A percentile compares a stretch with the other conserved stretches of the same genome.
Conservation (phyloP, 208 protist genomes). For the Leishmania mexicana region DNA sequence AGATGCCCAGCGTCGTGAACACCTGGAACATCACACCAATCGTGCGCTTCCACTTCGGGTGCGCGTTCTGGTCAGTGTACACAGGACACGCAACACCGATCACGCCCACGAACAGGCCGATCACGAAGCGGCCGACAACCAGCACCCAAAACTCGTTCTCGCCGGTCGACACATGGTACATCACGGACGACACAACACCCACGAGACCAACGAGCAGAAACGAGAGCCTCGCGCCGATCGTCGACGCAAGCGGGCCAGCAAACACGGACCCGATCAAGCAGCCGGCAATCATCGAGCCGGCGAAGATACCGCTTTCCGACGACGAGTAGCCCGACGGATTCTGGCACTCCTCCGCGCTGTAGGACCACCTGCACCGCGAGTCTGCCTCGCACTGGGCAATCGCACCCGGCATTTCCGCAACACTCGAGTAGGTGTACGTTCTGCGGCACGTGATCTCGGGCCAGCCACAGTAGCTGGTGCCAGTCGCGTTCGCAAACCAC, state of each 20-base stretch:
- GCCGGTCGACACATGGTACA: slow-evolving; percentile 61
- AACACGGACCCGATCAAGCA: slow-evolving; percentile 80
- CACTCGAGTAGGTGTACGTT: slow-evolving; percentile 10
- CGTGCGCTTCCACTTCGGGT: slow-evolving; percentile 51
- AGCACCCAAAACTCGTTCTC: slow-evolving; percentile 75
- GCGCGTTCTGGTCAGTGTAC: slow-evolving; percentile 76
- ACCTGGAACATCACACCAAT: slow-evolving; percentile 84
- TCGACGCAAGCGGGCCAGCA: slow-evolving; percentile 41
- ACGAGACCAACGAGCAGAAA: slow-evolving; percentile 68
- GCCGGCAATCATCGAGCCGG: slow-evolving; percentile 82
- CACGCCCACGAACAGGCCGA: slow-evolving; percentile 76
- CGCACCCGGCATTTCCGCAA: background rate
- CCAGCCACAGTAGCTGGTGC: slow-evolving; percentile 41
- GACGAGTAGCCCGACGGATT: slow-evolving; percentile 60
- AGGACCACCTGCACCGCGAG: slow-evolving; percentile 55
- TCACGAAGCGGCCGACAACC: slow-evolving; percentile 66
- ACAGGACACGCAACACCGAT: slow-evolving; percentile 67
- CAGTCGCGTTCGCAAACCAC: slow-evolving; percentile 31
- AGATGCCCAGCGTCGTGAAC: slow-evolving; percentile 84
- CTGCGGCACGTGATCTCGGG: slow-evolving; percentile 33
- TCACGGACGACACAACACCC: slow-evolving; percentile 48
- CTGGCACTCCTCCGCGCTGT: slow-evolving; percentile 47
- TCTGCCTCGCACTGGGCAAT: slow-evolving; percentile 27
- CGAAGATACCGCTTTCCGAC: slow-evolving; percentile 76
- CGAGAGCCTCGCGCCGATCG: slow-evolving; percentile 55